Conservation (phyloP, 2,329 filamentous ascomycete species). For the Cryphonectria nitschkei region DNA sequence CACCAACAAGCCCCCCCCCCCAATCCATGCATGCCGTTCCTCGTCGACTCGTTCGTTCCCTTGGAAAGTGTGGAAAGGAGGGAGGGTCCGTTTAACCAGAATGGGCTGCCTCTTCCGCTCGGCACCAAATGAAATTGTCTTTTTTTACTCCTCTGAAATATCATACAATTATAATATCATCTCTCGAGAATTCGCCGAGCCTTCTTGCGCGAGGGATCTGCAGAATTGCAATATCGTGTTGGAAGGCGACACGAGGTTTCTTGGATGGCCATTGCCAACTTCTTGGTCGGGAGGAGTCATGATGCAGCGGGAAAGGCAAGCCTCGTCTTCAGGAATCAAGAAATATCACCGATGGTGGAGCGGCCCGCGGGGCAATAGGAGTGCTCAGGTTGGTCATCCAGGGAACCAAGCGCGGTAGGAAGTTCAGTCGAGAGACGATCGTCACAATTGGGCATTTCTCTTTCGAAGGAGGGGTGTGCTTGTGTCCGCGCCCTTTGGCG, state of each 20-base stretch:
- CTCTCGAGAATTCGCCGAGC: neutral
- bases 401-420: too few relatives aligned
- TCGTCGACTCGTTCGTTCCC: too few relatives aligned
- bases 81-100: neutral
- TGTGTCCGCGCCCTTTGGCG: neutral
- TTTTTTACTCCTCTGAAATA: too few relatives aligned
- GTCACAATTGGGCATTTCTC: neutral
- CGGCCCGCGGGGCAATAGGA: too few relatives aligned
- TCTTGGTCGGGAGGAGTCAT: neutral
- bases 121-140: neutral
- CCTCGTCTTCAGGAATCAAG: neutral
- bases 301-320: neutral
- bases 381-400: too few relatives aligned
- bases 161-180: neutral
- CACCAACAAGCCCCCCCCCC: neutral
- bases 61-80: neutral
- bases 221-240: neutral
- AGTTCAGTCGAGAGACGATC: neutral
- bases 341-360: neutral
- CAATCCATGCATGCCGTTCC: neutral
- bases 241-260: neutral
- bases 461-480: neutral
- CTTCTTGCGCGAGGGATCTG: neutral
- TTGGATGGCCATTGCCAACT: neutral
- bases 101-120: neutral